These are phyloP conservation scores for Quercus dentata DNA, from an alignment of 306 rosid genomes.

Conservation along the genomic window DNA sequence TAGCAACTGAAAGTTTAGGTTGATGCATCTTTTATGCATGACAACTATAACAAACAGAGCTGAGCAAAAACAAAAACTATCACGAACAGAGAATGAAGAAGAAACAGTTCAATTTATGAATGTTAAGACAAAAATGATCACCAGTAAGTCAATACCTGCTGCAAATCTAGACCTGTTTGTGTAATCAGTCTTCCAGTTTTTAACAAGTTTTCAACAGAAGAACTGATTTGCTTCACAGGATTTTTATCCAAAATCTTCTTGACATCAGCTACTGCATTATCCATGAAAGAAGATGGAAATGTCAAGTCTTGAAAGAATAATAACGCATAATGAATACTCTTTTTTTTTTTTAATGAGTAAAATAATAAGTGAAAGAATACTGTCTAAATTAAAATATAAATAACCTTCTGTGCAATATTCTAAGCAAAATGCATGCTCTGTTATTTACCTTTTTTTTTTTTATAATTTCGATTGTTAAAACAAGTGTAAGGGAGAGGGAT, in stretches of 20 bases:
- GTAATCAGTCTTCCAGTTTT: constrained; percentile 73
- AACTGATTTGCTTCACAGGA: constrained; percentile 42
- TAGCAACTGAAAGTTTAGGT: too few species aligned
- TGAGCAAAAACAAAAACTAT: neutral
- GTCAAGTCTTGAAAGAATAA: constrained; percentile 9
- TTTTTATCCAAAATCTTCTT: constrained; percentile 66
- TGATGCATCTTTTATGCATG: too few species aligned
- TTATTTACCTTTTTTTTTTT: neutral
- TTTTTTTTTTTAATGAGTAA: too few species aligned
- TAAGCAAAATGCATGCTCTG: neutral
- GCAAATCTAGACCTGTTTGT: constrained; percentile 73
- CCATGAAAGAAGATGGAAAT: constrained; percentile 8
- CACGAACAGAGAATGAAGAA: neutral
- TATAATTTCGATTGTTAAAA: too few species aligned
- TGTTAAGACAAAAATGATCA: neutral
- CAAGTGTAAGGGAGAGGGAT: too few species aligned
- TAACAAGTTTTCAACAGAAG: constrained; percentile 69
- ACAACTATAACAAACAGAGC: too few species aligned
- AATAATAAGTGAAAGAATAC: neutral
- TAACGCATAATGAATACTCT: constrained; percentile 1
- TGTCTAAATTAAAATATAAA: neutral
- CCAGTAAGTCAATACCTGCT: constrained; percentile 65
- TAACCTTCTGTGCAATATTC: neutral
- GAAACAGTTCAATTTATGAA: neutral
- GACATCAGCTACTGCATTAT: constrained; percentile 47